Conservation (phyloP, 2,329 filamentous ascomycete species). For the Gliomastix tumulicola region DNA sequence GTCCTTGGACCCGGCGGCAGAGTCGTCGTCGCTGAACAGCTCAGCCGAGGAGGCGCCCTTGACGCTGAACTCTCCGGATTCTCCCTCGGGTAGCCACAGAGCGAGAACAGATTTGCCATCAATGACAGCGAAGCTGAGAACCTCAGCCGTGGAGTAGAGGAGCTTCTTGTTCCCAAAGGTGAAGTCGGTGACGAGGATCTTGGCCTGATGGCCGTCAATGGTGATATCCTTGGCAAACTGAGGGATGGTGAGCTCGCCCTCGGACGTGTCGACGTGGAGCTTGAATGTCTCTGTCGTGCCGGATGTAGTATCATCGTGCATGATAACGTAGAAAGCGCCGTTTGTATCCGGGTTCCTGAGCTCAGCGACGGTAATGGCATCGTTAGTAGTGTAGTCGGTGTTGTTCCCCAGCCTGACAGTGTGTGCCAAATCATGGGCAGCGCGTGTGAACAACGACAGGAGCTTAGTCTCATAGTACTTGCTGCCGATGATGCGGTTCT, state of each 20-base stretch:
- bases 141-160: conserved; percentile 48
- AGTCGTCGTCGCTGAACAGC: conserved; percentile 15
- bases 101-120: conserved; percentile 39
- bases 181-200: conserved; percentile 56
- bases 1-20: conserved; percentile 22
- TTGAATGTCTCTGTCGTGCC: conserved; percentile 44
- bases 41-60: conserved; percentile 27
- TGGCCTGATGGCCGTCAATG: conserved; percentile 54
- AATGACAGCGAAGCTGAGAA: conserved; percentile 42
- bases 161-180: conserved; percentile 40
- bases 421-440: conserved; percentile 47
- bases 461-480: conserved; percentile 61
- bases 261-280: conserved; percentile 47
- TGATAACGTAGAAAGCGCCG: conserved; percentile 51
- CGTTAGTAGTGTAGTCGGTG: conserved; percentile 42
- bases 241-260: conserved; percentile 46
- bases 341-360: conserved; percentile 51
- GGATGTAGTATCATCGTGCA: conserved; percentile 46
- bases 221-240: conserved; percentile 37
- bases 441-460: conserved; percentile 50
- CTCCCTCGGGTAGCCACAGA: conserved; percentile 46
- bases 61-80: conserved; percentile 46
- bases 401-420: conserved; percentile 39
- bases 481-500: conserved; percentile 47
- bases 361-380: conserved; percentile 44